Conservation (phyloP, 1,284 basidiomycete genomes). For the Apiotrichum akiyoshidainum region DNA sequence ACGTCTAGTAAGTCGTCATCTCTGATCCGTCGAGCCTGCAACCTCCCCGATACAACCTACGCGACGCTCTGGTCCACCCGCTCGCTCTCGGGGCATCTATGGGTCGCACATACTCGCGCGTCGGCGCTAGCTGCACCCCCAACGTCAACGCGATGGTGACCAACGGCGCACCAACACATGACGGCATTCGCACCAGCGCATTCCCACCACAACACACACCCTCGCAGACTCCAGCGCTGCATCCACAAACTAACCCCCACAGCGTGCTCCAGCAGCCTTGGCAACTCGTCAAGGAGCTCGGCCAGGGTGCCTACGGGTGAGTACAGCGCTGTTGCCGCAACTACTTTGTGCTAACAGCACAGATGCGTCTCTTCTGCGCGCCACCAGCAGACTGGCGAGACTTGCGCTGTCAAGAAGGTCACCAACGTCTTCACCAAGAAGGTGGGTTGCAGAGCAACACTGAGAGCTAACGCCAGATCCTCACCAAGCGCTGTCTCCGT, state of each 20-base stretch:
- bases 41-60: not conserved
- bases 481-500: conserved; percentile 89
- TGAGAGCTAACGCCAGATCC: conserved; percentile 57
- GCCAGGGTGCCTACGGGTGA: conserved; percentile 83
- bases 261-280: conserved; percentile 84
- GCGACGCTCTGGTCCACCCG: not conserved
- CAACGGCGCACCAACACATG: no score
- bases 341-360: not conserved
- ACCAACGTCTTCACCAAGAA: conserved; percentile 94
- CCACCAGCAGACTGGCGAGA: conserved; percentile 78
- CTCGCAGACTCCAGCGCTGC: not conserved
- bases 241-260: conserved; percentile 1
- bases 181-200: no score
- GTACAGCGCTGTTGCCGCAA: conserved; percentile 4
- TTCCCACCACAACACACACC: not conserved
- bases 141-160: no score
- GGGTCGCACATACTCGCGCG: no score
- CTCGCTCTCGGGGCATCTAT: no score
- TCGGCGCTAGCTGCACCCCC: no score
- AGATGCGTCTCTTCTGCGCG: conserved; percentile 78
- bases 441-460: conserved; percentile 14
- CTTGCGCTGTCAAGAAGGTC: conserved; percentile 70
- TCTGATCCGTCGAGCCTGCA: not conserved
- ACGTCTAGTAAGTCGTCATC: conserved; percentile 43
- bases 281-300: conserved; percentile 89